Percentiles rank a stretch among this genome's conserved stretches.
Conservation (phyloP, 2,329 filamentous ascomycete genomes). For the Monilinia laxa region DNA sequence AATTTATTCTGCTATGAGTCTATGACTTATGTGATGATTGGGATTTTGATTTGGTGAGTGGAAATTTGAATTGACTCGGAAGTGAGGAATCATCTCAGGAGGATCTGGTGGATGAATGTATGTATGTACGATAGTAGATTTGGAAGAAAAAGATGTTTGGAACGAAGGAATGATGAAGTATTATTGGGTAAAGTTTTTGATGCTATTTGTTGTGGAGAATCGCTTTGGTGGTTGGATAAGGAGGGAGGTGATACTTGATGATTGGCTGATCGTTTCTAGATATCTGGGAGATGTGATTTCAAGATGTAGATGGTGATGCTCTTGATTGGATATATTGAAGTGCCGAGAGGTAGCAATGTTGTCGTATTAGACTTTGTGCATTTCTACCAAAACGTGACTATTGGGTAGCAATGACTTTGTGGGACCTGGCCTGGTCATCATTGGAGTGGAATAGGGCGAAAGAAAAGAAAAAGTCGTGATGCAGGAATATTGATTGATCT, state of each 20-base stretch:
- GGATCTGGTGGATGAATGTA: no score
- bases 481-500: background rate
- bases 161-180: background rate
- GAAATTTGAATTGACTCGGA: background rate
- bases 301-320: background rate
- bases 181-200: slow-evolving; percentile 7
- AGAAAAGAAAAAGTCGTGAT: background rate
- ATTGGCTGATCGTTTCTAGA: background rate
- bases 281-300: background rate
- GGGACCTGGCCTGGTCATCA: background rate
- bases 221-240: background rate
- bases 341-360: background rate
- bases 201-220: background rate
- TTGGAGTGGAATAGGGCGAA: background rate
- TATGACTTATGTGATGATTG: background rate
- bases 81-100: background rate
- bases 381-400: slow-evolving; percentile 3
- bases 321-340: slow-evolving; percentile 7
- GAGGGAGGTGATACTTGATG: background rate
- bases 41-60: background rate
- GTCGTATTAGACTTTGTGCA: background rate
- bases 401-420: slow-evolving; percentile 11
- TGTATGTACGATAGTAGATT: no score
- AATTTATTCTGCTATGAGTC: background rate
- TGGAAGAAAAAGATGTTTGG: background rate